Conservation (phyloP, 1,139 yeast species). For the Zygosaccharomyces sapae region DNA sequence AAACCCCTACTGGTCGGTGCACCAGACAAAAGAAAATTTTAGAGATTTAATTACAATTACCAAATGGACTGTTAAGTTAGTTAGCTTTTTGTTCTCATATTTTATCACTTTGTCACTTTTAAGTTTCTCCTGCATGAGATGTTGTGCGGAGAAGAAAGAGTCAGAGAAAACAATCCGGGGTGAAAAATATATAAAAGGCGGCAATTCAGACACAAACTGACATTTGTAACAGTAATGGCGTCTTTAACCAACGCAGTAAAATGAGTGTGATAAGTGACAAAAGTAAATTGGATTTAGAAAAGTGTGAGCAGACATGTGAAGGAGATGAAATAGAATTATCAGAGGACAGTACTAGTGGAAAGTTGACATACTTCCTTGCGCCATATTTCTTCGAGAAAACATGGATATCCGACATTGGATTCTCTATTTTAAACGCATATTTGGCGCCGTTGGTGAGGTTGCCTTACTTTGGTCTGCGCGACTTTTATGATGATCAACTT, state of each 20-base stretch:
- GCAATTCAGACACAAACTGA: neutral
- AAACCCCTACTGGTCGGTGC: too few relatives aligned
- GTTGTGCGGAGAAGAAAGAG: neutral
- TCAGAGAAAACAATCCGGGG: neutral
- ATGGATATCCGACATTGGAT: neutral
- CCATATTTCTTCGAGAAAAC: neutral
- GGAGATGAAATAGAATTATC: neutral
- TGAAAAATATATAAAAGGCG: neutral
- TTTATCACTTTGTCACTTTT: neutral
- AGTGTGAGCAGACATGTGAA: neutral
- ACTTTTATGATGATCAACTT: neutral
- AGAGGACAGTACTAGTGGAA: slow-evolving; percentile 1
- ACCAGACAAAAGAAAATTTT: neutral
- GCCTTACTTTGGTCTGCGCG: neutral
- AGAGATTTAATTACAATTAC: neutral
- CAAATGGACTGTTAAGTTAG: neutral
- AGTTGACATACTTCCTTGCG: neutral
- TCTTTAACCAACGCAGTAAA: neutral
- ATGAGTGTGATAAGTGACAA: neutral
- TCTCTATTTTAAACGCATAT: neutral
- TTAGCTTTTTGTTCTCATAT: neutral
- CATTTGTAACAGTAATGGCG: neutral
- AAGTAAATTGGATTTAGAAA: neutral
- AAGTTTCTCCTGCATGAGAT: slow-evolving; percentile 1
- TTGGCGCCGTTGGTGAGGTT: neutral